Evolutionary conservation across 2,329 filamentous ascomycete genomes (phyloP), one percentile per base, ranked within the genome.

Genomic region (Scedosporium apiospermum): DNA sequence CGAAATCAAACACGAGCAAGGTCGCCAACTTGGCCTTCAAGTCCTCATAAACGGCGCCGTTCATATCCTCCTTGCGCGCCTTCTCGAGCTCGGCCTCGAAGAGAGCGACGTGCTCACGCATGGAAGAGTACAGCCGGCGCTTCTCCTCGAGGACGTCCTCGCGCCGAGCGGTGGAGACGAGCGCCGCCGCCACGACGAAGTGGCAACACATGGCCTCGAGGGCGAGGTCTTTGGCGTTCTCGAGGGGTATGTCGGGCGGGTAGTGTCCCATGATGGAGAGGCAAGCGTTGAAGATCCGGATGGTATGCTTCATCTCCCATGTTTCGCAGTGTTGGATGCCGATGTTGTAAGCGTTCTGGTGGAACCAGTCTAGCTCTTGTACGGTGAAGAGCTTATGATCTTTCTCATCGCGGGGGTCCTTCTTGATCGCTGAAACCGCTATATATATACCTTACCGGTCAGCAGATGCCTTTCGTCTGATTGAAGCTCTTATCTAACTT

Each of bases 351-450:
- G 88, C 82, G 65, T 90, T 93, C 65, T 87, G 87, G 44, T 87
- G 88, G 71, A 96, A 93, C 91, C 91, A 96, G 67, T 93, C 82
- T 3, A 96, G 77, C 68, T 96, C 91, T 3, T 78, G 71, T 0
- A 80, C 63, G 0, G 81, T 83, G 69, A 92, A 91, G 1, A 80
- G 63, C 65, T 74, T 82, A 38, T 74, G 72, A 7, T 76, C 77
- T 18, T 75, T 68, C 49, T 68, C 71, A 65, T 76, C 76, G 60
- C 69, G 76, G 2, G 69, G 74, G 18, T 71, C 73, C 64, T 73
- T 66, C 38, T 75, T 67, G 38, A 74, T 80, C 26, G 78, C 75
- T 51, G 77, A 75, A 2, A 74, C 72, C 18, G 80, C 79, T 72
- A 3, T 1, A 42, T 18, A 10, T 21, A 23, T 10, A 23, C 23